A percentile compares a stretch with the other conserved stretches of the same genome.
These are phyloP conservation scores for Eucalyptus regnans DNA, from an alignment of 345 rosid genomes.

Conservation along the genomic window DNA sequence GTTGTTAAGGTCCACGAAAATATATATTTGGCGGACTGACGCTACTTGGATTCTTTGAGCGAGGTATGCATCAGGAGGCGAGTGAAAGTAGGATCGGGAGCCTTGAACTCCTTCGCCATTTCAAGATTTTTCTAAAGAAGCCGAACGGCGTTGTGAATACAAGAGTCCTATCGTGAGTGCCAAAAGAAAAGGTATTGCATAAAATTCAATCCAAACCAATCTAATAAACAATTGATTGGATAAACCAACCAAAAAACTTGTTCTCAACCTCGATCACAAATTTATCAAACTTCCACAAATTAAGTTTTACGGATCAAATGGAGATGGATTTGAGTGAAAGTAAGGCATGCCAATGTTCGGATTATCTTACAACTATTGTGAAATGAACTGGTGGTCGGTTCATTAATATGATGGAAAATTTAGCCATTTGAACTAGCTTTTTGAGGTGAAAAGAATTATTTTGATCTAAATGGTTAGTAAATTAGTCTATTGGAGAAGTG, in stretches of 20 bases:
- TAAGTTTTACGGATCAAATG: not conserved
- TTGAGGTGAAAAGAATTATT: not conserved
- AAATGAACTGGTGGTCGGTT: rapidly evolving
- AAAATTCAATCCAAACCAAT: not conserved
- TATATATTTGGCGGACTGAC: rapidly evolving
- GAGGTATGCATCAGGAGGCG: not conserved
- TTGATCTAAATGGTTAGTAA: not conserved
- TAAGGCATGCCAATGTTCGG: not conserved
- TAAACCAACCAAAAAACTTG: not conserved
- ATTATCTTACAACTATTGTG: rapidly evolving
- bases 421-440: rapidly evolving
- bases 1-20: not conserved
- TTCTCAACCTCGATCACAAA: not conserved
- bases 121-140: not conserved
- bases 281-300: not conserved
- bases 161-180: not conserved
- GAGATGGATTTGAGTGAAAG: not conserved
- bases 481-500: not conserved
- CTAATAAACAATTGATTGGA: not conserved
- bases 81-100: not conserved
- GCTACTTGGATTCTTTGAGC: not conserved
- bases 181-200: not conserved
- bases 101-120: not conserved
- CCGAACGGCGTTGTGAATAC: not conserved
- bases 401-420: no score